These are phyloP conservation scores for Lotmaria passim DNA, from an alignment of 208 protist species.

Conservation along the genomic window DNA sequence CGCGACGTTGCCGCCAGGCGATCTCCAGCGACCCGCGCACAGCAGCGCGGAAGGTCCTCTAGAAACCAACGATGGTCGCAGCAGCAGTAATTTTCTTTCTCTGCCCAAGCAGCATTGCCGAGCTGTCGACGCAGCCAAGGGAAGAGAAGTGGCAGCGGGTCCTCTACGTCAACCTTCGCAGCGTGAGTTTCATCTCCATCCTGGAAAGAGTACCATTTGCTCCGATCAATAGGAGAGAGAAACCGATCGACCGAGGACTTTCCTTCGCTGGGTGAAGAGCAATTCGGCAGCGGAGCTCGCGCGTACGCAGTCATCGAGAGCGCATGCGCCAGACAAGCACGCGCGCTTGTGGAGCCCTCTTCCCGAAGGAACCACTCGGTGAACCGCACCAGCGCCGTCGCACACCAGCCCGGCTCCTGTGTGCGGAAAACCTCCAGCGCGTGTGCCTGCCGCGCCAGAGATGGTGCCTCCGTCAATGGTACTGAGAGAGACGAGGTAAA, in stretches of 20 bases:
- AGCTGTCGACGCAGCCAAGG: slow-evolving; percentile 8
- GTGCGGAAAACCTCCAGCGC: slow-evolving; percentile 21
- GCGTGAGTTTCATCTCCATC: too few species aligned
- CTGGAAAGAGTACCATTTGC: neutral
- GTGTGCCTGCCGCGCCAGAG: slow-evolving; percentile 3
- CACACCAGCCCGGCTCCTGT: slow-evolving; percentile 38
- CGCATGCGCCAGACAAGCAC: neutral
- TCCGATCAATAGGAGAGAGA: neutral
- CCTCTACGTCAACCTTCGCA: slow-evolving; percentile 2
- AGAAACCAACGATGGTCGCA: slow-evolving; percentile 74
- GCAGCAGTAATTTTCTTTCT: slow-evolving; percentile 4
- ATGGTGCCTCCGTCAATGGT: neutral
- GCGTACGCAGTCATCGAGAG: slow-evolving; percentile 18
- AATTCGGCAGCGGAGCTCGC: too few species aligned
- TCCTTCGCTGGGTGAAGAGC: too few species aligned
- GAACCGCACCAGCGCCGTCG: slow-evolving; percentile 29
- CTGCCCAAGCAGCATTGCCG: neutral
- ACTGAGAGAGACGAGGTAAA: neutral
- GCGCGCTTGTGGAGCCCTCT: neutral
- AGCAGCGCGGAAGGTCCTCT: slow-evolving; percentile 49
- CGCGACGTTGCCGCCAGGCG: slow-evolving; percentile 47
- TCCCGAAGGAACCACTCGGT: slow-evolving; percentile 26
- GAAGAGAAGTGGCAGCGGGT: slow-evolving; percentile 28
- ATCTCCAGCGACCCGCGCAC: slow-evolving; percentile 39
- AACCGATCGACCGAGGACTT: neutral